Evolutionary conservation across 371 early-diverging fungal genomes (phyloP).

Genomic region (Apophysomyces trapeziformis): DNA sequence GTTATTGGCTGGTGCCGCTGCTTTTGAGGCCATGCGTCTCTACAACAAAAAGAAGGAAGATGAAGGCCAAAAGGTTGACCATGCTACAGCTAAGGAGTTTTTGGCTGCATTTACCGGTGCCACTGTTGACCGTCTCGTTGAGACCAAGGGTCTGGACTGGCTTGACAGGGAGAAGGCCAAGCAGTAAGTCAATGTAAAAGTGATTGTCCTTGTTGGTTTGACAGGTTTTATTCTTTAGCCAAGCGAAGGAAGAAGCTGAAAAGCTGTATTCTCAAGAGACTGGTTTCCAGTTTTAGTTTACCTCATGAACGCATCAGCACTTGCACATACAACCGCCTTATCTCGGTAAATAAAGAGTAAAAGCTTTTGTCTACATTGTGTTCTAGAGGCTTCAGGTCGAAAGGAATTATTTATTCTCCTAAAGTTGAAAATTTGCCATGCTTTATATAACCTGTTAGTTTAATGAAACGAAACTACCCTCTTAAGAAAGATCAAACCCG

Average conservation of each 20-base stretch:
- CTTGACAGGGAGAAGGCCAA: conserved; percentile 15
- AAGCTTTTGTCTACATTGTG: not conserved
- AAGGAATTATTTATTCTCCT: too few species aligned
- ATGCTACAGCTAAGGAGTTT: conserved; percentile 43
- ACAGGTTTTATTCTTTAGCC: not conserved
- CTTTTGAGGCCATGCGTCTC: conserved; percentile 46
- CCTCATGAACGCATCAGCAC: too few species aligned
- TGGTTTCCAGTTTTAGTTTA: conserved; percentile 8
- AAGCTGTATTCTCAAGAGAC: conserved; percentile 28
- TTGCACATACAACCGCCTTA: not conserved
- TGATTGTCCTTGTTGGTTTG: not conserved
- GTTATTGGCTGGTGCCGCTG: conserved; percentile 41
- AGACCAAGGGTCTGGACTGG: conserved; percentile 18
- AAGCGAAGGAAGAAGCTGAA: conserved; percentile 38
- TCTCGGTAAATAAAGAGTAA: too few species aligned
- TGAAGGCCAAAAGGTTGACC: conserved; percentile 21
- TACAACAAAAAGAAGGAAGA: conserved; percentile 30
- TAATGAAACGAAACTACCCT: too few species aligned
- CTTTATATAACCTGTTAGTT: too few species aligned
- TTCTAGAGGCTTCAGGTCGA: too few species aligned
- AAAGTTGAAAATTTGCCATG: too few species aligned
- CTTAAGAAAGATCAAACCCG: conserved; percentile 88
- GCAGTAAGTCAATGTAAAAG: conserved; percentile 1
- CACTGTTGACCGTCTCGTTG: conserved; percentile 28
- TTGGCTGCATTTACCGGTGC: conserved; percentile 42